These are phyloP conservation scores for Annulohypoxylon moriforme DNA, from an alignment of 495 filamentous ascomycete species.

Conservation along the genomic window DNA sequence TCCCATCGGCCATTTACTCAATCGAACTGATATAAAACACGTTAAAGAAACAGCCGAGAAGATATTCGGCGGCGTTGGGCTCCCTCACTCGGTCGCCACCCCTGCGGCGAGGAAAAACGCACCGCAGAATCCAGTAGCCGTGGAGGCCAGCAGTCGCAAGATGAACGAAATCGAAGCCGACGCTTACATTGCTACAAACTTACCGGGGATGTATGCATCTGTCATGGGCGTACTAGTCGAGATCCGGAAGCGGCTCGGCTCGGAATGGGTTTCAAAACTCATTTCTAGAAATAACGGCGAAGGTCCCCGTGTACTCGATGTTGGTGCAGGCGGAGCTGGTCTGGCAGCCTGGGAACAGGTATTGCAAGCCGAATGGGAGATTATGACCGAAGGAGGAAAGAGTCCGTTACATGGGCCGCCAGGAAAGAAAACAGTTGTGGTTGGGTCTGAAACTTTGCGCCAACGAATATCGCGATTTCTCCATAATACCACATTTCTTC, in stretches of 20 bases:
- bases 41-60: constrained; percentile 73
- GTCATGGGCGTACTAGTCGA: constrained; percentile 80
- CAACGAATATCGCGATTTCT: constrained; percentile 79
- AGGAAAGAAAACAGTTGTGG: constrained; percentile 64
- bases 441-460: constrained; percentile 68
- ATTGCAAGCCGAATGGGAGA: constrained; percentile 79
- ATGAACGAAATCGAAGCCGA: constrained; percentile 93
- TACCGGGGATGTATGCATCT: constrained; percentile 84
- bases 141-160: constrained; percentile 74
- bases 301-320: constrained; percentile 82
- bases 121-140: constrained; percentile 73
- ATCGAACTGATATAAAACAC: constrained; percentile 75
- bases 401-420: constrained; percentile 49
- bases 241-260: constrained; percentile 83
- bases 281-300: constrained; percentile 71
- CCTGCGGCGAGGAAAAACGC: constrained; percentile 51
- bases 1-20: constrained; percentile 73
- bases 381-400: constrained; percentile 65
- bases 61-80: constrained; percentile 75
- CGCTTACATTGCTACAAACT: constrained; percentile 78
- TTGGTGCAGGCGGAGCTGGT: constrained; percentile 85
- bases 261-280: constrained; percentile 78
- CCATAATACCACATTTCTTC: constrained; percentile 90
- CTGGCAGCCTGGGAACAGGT: constrained; percentile 87
- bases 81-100: constrained; percentile 74